These are phyloP conservation scores for Castanea crenata DNA, from an alignment of 306 rosid genomes.

Conservation along the genomic window DNA sequence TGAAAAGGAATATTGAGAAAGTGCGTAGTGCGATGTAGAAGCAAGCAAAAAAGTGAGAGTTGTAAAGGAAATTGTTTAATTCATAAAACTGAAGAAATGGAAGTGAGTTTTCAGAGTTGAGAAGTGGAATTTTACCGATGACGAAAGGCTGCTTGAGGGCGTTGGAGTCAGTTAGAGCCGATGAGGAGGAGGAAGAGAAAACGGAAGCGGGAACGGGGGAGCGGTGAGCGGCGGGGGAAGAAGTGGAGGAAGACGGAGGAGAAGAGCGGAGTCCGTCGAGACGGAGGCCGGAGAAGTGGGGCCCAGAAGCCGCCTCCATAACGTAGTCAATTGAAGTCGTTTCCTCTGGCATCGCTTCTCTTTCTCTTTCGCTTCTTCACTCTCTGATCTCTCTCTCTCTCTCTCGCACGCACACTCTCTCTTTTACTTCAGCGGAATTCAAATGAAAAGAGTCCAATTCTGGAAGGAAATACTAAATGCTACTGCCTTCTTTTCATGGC, in stretches of 20 bases:
- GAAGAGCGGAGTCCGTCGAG: constrained; percentile 60
- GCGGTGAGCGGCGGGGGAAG: constrained; percentile 42
- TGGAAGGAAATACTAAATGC: background rate
- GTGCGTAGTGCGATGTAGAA: too few species aligned
- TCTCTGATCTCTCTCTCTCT: too few species aligned
- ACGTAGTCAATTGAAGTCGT: constrained; percentile 70
- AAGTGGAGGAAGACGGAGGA: constrained; percentile 39
- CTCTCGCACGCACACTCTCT: background rate
- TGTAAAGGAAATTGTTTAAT: too few species aligned
- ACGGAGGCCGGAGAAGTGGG: constrained; percentile 89
- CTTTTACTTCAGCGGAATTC: background rate
- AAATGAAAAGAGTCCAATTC: background rate
- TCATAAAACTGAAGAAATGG: background rate
- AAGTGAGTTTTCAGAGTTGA: background rate
- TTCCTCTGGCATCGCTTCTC: constrained; percentile 62
- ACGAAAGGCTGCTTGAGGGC: constrained; percentile 70
- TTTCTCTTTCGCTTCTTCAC: background rate
- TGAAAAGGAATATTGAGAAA: too few species aligned
- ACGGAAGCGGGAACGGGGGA: constrained; percentile 21
- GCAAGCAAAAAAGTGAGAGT: background rate
- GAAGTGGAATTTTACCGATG: constrained; percentile 45
- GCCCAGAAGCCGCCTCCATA: constrained; percentile 93
- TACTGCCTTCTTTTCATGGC: too few species aligned
- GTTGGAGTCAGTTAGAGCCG: constrained; percentile 27
- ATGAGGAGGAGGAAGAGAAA: constrained; percentile 14